phyloP scores from a whole-genome alignment of 305 asterid genomes.

The Fraxinus albicans region DNA sequence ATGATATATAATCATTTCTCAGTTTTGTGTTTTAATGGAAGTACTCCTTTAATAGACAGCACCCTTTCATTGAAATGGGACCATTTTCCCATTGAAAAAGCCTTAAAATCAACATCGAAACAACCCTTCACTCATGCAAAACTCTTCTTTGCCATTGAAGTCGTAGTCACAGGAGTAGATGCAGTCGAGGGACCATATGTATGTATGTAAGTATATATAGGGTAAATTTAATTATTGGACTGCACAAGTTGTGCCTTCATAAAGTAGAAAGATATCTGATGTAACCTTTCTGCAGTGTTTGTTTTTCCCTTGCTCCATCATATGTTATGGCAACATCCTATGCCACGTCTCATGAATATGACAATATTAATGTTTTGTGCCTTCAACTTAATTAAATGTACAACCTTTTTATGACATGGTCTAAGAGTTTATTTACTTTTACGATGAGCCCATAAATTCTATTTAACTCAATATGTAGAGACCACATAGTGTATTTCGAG shows the following conservation, averaged over 20 bases:
- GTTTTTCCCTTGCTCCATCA: slow-evolving; percentile 15
- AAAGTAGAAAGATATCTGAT: slow-evolving; percentile 26
- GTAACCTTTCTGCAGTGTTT: slow-evolving; percentile 6
- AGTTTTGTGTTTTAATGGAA: slow-evolving; percentile 24
- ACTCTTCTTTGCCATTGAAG: slow-evolving; percentile 24
- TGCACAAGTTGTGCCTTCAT: slow-evolving; percentile 35
- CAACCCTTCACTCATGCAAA: slow-evolving; percentile 40
- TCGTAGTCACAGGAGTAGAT: no score
- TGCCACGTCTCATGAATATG: neutral
- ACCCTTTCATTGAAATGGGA: slow-evolving; percentile 26
- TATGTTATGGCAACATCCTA: slow-evolving; percentile 21
- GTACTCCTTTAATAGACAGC: slow-evolving; percentile 18
- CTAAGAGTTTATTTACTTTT: neutral
- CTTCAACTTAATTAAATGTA: neutral
- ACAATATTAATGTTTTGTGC: neutral
- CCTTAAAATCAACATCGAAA: slow-evolving; percentile 26
- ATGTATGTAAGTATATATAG: neutral
- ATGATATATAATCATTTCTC: neutral
- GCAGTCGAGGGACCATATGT: slow-evolving; percentile 24
- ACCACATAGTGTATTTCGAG: neutral
- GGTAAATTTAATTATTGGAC: slow-evolving; percentile 25
- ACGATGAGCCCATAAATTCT: neutral
- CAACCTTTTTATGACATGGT: neutral
- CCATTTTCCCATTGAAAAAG: slow-evolving; percentile 23
- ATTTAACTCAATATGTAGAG: neutral